These are phyloP conservation scores for Emergomyces orientalis DNA, from an alignment of 2,329 filamentous ascomycete species.

Conservation along the genomic window DNA sequence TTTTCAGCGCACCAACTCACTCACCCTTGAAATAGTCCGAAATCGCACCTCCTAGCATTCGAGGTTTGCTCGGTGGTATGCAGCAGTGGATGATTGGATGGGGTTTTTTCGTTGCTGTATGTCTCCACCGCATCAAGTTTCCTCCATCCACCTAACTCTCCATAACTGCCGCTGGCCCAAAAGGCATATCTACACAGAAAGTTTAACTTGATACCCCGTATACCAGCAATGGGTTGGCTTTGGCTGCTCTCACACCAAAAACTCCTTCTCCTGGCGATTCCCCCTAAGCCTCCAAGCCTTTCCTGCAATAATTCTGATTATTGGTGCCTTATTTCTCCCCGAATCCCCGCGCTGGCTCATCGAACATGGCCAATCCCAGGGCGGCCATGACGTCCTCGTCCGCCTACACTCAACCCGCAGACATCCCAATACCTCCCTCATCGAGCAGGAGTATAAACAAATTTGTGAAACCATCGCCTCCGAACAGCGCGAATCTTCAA, in stretches of 20 bases:
- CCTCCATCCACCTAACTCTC: not conserved
- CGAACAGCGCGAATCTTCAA: conserved; percentile 28
- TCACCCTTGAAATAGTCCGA: conserved; percentile 24
- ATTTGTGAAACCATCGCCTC: conserved; percentile 34
- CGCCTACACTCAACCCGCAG: conserved; percentile 25
- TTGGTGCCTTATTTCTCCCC: conserved; percentile 28
- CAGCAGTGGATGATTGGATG: conserved; percentile 40
- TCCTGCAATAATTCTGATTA: conserved; percentile 31
- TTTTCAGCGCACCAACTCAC: not conserved
- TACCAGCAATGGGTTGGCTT: conserved; percentile 39
- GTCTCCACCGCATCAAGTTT: conserved; percentile 8
- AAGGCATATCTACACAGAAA: not conserved
- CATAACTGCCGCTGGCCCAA: not conserved
- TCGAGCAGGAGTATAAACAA: conserved; percentile 36
- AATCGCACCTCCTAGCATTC: conserved; percentile 31
- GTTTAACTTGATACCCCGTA: not conserved
- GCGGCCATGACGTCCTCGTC: conserved; percentile 27
- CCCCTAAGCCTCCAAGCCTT: conserved; percentile 30
- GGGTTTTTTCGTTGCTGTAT: conserved; percentile 35
- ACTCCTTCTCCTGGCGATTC: conserved; percentile 30
- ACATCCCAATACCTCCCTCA: conserved; percentile 9
- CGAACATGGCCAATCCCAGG: conserved; percentile 29
- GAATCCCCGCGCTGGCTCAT: conserved; percentile 30
- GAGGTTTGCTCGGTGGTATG: conserved; percentile 34
- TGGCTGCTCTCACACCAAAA: conserved; percentile 33